Conservation (phyloP, 2,329 filamentous ascomycete species). For the Cryphonectria nitschkei region DNA sequence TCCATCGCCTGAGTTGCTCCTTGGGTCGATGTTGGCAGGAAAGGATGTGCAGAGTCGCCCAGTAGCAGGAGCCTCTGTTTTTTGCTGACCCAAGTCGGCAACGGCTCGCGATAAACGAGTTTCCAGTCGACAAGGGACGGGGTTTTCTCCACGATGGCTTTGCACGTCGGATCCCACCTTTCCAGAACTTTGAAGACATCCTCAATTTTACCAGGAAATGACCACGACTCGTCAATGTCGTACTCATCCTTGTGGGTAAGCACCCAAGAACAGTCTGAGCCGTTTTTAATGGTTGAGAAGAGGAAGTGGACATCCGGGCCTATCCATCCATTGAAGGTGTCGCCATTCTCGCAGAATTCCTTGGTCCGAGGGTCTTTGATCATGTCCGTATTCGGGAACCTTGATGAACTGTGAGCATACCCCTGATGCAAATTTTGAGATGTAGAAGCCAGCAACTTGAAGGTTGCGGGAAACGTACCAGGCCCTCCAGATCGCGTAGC, state of each 20-base stretch:
- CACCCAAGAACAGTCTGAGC: constrained; percentile 61
- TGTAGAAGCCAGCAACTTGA: too few relatives aligned
- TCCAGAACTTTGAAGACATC: constrained; percentile 56
- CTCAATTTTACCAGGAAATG: constrained; percentile 54
- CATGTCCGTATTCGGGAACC: constrained; percentile 55
- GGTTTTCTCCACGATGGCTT: constrained; percentile 52
- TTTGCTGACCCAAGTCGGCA: constrained; percentile 53
- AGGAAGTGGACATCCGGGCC: constrained; percentile 61
- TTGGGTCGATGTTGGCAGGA: constrained; percentile 52
- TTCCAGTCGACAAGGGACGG: constrained; percentile 54
- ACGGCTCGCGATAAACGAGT: constrained; percentile 52
- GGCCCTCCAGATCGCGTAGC: constrained; percentile 56
- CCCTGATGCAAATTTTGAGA: background rate
- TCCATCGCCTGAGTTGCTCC: constrained; percentile 56
- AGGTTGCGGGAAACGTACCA: constrained; percentile 44
- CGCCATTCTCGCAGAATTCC: constrained; percentile 58
- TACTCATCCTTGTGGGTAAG: constrained; percentile 58
- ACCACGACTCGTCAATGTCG: constrained; percentile 60
- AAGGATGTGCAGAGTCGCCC: constrained; percentile 55
- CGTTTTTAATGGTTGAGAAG: constrained; percentile 60
- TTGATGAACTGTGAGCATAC: background rate
- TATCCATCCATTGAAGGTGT: constrained; percentile 63
- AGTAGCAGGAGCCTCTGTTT: constrained; percentile 49
- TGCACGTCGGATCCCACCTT: constrained; percentile 55
- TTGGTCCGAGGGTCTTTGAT: constrained; percentile 55